Evolutionary conservation across 2,329 filamentous ascomycete species (phyloP).

Genomic region (Escovopsis sp.): DNA sequence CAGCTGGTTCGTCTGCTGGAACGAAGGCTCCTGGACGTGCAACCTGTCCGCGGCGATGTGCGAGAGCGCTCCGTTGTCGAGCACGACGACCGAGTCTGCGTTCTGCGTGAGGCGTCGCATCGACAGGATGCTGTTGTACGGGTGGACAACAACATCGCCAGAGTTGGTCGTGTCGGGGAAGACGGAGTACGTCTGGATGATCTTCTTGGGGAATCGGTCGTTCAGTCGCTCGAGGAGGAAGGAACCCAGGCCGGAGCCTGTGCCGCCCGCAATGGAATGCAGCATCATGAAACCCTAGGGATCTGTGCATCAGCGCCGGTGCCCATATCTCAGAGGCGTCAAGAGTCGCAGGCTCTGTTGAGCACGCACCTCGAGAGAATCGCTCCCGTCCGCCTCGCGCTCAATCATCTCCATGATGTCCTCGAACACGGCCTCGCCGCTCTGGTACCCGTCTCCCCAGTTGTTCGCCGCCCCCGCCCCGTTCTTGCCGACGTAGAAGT

Average conservation of each 20-base stretch:
- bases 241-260: conserved; percentile 87
- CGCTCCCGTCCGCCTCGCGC: conserved; percentile 91
- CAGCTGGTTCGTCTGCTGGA: conserved; percentile 94
- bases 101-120: conserved; percentile 89
- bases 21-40: conserved; percentile 89
- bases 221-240: conserved; percentile 92
- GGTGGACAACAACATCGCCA: conserved; percentile 88
- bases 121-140: conserved; percentile 90
- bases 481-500: conserved; percentile 93
- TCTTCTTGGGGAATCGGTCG: conserved; percentile 95
- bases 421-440: conserved; percentile 81
- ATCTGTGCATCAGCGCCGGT: too few relatives aligned
- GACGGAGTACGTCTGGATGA: conserved; percentile 97
- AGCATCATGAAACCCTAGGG: conserved; percentile 87
- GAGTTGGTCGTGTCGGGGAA: conserved; percentile 86
- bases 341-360: too few relatives aligned
- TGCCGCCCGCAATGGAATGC: conserved; percentile 94
- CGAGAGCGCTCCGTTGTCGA: conserved; percentile 89
- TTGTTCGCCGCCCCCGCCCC: conserved; percentile 93
- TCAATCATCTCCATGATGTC: conserved; percentile 99
- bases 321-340: too few relatives aligned
- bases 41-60: conserved; percentile 88
- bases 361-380: conserved; percentile 64
- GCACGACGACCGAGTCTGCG: conserved; percentile 90
- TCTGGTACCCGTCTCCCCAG: conserved; percentile 93